Base-by-base conservation (phyloP, 331 rosid genomes). In the Malus hybrid region DNA sequence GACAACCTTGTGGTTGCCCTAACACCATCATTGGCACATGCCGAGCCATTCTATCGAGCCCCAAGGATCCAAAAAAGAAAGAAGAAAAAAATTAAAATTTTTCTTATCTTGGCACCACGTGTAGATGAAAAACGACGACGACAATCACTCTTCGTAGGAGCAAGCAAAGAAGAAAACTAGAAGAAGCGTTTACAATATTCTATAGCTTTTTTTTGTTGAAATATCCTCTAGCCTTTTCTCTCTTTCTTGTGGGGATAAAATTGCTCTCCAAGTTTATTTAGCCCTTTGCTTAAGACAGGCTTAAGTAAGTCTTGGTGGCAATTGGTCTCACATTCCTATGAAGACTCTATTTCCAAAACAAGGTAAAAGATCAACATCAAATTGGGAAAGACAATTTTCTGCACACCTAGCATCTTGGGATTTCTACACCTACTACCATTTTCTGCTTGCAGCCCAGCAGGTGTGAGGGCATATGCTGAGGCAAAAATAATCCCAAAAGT, bases 141-240 rank as follows among this genome's bases (percentile, higher is more conserved):
- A 48, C 0, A 1, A 44, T 4, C 6, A 12, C 6, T 48, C 3
- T 14, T 48, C 0, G 1, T 2, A 48, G 0, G 2, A 3, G 6
- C 1, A 14, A 14, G 19, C 19, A 48, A 14, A 48, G 19, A 39
- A 48, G 55, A 48, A 48, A 6, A 2, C 19, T 5, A 48, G 19
- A 1, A 0, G 7, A 48, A 1, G 7, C 4, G 19, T 24, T 24
- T 24, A 24, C 24, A 24, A 24, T 24, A 24, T 24, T 1, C 24
- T 24, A 24, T 24, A 24, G 24, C 24, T 24, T 24, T 24, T 24
- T 24, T 24, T 24, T 1, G 24, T 24, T 24, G 7, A 48, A 14
- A 48, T 14, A 5, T 48, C 19, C 19, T 2, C 55, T 48, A 5
- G 55, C 19, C 24, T 24, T 14, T 48, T 2, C 7, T 48, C 7